These are phyloP conservation scores for Theileria annulata DNA, from an alignment of 169 alveolate genomes.

Conservation along the genomic window DNA sequence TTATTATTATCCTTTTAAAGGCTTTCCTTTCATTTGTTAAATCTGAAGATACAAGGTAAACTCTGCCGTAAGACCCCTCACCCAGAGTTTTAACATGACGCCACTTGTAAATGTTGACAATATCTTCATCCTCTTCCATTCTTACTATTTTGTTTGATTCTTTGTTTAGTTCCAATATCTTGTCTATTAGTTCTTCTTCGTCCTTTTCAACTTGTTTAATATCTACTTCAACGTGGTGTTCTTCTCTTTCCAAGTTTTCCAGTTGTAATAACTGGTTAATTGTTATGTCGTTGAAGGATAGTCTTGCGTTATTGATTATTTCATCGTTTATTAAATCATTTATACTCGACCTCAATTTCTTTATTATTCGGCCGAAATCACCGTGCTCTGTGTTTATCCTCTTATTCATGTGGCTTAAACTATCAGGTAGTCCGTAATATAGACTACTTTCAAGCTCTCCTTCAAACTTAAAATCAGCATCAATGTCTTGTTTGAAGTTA, in stretches of 20 bases:
- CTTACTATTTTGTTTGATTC: neutral
- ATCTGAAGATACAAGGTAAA: conserved; percentile 52
- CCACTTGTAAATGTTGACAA: conserved; percentile 60
- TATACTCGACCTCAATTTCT: neutral
- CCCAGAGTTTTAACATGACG: conserved; percentile 60
- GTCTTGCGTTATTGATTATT: neutral
- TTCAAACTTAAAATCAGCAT: neutral
- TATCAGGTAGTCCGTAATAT: neutral
- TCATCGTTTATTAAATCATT: neutral
- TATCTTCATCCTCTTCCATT: conserved; percentile 46
- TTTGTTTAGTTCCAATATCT: neutral
- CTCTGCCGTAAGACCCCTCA: conserved; percentile 65
- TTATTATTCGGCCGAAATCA: neutral
- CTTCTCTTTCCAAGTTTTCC: neutral
- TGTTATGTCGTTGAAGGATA: neutral
- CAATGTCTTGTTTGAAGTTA: neutral
- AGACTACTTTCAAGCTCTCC: neutral
- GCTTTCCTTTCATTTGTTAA: conserved; percentile 54
- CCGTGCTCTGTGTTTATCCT: neutral
- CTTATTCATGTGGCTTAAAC: neutral
- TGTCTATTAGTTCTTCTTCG: neutral
- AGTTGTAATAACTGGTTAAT: neutral
- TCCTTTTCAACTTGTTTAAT: neutral
- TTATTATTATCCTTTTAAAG: conserved; percentile 62
- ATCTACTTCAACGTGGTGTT: neutral